phyloP scores from a whole-genome alignment of 306 rosid genomes.

The Glycine tomentella region DNA sequence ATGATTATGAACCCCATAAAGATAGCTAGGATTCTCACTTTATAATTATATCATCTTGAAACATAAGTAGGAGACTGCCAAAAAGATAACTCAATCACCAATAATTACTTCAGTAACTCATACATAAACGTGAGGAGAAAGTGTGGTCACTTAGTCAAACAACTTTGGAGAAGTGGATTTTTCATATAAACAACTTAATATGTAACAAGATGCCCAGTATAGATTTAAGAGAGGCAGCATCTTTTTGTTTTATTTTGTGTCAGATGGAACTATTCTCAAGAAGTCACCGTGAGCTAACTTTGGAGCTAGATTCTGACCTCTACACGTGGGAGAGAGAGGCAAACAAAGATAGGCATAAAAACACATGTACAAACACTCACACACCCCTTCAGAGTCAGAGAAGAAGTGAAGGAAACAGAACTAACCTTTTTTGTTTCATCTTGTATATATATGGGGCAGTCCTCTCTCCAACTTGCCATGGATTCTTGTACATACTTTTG shows the following conservation, averaged over 20 bases:
- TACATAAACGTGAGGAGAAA: constrained; percentile 31
- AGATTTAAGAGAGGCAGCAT: constrained; percentile 48
- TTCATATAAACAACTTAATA: constrained; percentile 40
- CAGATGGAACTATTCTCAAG: constrained; percentile 43
- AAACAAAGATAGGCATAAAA: constrained; percentile 14
- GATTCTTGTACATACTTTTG: constrained; percentile 70
- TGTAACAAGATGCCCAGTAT: constrained; percentile 33
- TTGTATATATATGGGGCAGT: constrained; percentile 72
- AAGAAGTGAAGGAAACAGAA: constrained; percentile 48
- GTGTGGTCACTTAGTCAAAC: constrained; percentile 35
- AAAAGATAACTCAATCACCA: constrained; percentile 39
- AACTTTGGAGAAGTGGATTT: constrained; percentile 27
- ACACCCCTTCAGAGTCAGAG: constrained; percentile 13
- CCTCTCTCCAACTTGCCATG: constrained; percentile 79
- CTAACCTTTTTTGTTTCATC: constrained; percentile 86
- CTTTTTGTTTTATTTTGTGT: constrained; percentile 53
- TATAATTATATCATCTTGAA: constrained; percentile 51
- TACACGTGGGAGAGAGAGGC: constrained; percentile 21
- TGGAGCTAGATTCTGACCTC: constrained; percentile 46
- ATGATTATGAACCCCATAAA: constrained; percentile 58
- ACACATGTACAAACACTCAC: constrained; percentile 17
- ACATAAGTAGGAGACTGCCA: constrained; percentile 47
- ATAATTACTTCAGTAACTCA: constrained; percentile 48
- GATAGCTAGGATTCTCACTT: constrained; percentile 51
- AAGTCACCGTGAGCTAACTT: constrained; percentile 48